These are phyloP conservation scores for Apiospora arundinis DNA, from an alignment of 2,329 filamentous ascomycete species.

Conservation along the genomic window DNA sequence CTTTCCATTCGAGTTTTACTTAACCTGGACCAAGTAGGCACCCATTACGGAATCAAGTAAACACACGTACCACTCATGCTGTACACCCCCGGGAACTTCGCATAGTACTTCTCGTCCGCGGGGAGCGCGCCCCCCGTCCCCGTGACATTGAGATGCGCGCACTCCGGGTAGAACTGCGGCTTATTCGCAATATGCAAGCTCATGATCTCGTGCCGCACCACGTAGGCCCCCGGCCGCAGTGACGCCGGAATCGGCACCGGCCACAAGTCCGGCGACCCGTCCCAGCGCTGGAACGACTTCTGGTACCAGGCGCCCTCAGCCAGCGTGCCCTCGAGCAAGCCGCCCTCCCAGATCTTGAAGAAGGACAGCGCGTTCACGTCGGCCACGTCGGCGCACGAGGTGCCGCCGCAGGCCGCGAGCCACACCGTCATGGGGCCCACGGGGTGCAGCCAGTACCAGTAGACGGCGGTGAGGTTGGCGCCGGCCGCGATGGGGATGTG, in stretches of 20 bases:
- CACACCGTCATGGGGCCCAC: constrained; percentile 48
- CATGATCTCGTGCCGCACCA: constrained; percentile 59
- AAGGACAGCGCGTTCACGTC: constrained; percentile 42
- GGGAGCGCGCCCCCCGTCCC: constrained; percentile 38
- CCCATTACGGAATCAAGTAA: rapidly evolving
- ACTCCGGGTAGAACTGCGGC: constrained; percentile 52
- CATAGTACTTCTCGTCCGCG: constrained; percentile 34
- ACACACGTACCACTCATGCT: constrained; percentile 39
- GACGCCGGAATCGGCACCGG: constrained; percentile 52
- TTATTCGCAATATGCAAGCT: constrained; percentile 56
- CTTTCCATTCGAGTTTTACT: not conserved
- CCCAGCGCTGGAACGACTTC: constrained; percentile 29
- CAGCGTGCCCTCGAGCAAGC: constrained; percentile 42
- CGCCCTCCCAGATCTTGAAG: constrained; percentile 50
- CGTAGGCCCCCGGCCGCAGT: constrained; percentile 54
- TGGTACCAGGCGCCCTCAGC: constrained; percentile 42
- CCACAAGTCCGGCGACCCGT: constrained; percentile 45
- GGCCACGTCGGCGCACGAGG: constrained; percentile 34
- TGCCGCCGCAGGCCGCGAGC: constrained; percentile 42
- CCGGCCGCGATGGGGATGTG: constrained; percentile 41
- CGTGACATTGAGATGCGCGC: constrained; percentile 45
- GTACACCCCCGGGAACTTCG: constrained; percentile 46
- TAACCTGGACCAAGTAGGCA: too few species aligned
- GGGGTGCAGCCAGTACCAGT: constrained; percentile 50
- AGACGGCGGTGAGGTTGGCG: constrained; percentile 45